Evolutionary conservation across 768 basidiomycete genomes (phyloP).

Genomic region (Mycena galopus): DNA sequence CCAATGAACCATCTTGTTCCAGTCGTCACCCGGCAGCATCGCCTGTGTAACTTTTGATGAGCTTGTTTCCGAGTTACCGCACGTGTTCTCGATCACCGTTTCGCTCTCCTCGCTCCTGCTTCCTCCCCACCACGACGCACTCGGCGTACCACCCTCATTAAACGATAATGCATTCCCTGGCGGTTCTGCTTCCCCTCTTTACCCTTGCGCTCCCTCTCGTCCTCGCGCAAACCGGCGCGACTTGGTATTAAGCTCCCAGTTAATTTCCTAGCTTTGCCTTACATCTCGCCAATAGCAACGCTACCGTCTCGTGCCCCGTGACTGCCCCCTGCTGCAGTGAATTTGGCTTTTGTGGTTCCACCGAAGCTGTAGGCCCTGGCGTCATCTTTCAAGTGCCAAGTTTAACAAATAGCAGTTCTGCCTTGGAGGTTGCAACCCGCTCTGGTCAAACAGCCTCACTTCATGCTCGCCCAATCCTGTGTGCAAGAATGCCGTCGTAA

Average conservation of each 20-base stretch:
- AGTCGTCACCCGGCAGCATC: background rate
- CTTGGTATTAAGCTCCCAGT: constrained; percentile 25
- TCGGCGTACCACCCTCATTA: constrained; percentile 33
- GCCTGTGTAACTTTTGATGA: constrained; percentile 8
- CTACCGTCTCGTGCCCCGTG: constrained; percentile 57
- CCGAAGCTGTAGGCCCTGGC: constrained; percentile 53
- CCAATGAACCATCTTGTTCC: background rate
- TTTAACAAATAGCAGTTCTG: constrained; percentile 67
- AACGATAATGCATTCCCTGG: constrained; percentile 38
- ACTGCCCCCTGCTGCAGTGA: constrained; percentile 70
- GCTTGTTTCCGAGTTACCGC: constrained; percentile 15
- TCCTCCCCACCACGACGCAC: constrained; percentile 25
- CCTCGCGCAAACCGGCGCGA: constrained; percentile 29
- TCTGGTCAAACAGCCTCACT: constrained; percentile 69
- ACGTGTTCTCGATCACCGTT: constrained; percentile 22
- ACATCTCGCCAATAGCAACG: constrained; percentile 50
- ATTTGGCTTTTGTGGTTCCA: constrained; percentile 65
- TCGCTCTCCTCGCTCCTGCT: constrained; percentile 1
- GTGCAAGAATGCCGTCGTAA: constrained; percentile 72
- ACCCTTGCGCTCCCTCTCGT: constrained; percentile 35
- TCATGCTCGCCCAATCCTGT: constrained; percentile 83
- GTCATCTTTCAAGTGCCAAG: background rate
- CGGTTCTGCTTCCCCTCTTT: constrained; percentile 36
- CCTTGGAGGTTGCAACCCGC: constrained; percentile 89
- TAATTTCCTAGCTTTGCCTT: background rate